Base-by-base conservation (phyloP, 1,284 basidiomycete species). In the Trichosporon sp. region DNA sequence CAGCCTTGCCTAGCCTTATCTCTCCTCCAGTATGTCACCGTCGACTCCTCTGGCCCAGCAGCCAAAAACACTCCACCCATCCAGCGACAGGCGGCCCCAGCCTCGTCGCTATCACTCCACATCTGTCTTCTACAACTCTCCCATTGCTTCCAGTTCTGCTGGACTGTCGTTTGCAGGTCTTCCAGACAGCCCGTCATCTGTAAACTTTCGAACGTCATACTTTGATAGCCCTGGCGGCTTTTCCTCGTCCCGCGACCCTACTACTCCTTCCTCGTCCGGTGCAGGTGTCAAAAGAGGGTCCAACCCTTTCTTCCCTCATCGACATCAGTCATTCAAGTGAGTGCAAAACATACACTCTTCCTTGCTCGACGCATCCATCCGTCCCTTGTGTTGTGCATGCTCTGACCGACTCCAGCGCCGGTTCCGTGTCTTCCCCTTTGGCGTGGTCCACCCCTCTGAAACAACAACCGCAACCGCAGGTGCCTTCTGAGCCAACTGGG, bases 151-250 rank as follows among this genome's bases (percentile, higher is more conserved):
- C 25, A 54, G 49, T 13, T 54, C 49, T 29, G 49, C 49, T n/a
- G 49, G 49, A 5, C 49, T 54, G 49, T 54, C 49, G 5, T 54
- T 54, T n/a, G 49, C 49, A 10, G 49, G 49, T 14, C 49, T 54
- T 16, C 49, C 49, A 2, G 49, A 54, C 49, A 54, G 49, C 49
- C 49, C 49, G 25, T 54, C 49, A 29, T 27, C 49, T n/a, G 49
- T 29, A 11, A 29, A 25, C 16, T 21, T 54, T 27, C 14, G 25
- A 29, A 29, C 49, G 25, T 54, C 49, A n/a, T 54, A 54, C 49
- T 54, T 54, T 54, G 49, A 29, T 27, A 54, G 49, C 49, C 49
- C 49, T 29, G 49, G 49, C 49, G 49, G 49, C 25, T 29, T 54
- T 29, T 54, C 49, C 19, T 29, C 49, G 49, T 54, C 49, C 49